Base-by-base conservation (phyloP, 192 early-diverging fungal species). In the Coemansia sp. region DNA sequence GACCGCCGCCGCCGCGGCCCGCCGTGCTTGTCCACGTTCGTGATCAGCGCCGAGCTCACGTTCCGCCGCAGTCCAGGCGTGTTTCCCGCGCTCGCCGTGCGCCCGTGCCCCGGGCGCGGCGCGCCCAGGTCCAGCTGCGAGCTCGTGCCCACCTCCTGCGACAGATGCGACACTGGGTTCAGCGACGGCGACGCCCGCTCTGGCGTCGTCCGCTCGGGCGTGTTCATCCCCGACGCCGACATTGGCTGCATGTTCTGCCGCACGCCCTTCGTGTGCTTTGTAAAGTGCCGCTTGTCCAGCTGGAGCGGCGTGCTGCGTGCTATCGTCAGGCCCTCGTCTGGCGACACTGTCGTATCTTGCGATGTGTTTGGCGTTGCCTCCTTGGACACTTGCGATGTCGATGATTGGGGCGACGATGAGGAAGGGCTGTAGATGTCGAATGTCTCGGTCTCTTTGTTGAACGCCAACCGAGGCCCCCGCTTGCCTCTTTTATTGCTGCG, bases 1-100 rank as follows among this genome's bases (percentile, higher is more conserved):
- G 71, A 74, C 32, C 72, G 71, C 22, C 77, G 59, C 8, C 77
- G 63, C 21, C 77, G 59, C 18, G 71, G 77, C 12, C 77, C 77
- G 18, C 77, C 77, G 54, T 80, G 77, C 60, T 67, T 80, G 35
- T 80, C 77, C 2, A 80, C 77, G 49, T 80, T 80, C 7, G 77
- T 80, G 46, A 80, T 60, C 35, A 61, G 35, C 33, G 62, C 38
- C 3, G 77, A 67, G 62, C 72, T 80, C 54, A 24, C 53, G 29
- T 74, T 74, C 45, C 71, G 68, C 6, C 72, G 77, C 72, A 74
- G 54, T 8, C 49, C 35, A 3, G 76, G 60, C 12, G 66, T 79
- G 47, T n/a, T n/a, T n/a, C 76, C 76, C 1, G 46, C n/a, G 27
- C 77, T 80, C 7, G 72, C 50, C 25, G 76, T 56, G 30, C 76